These are phyloP conservation scores for Septoria petroselini DNA, from an alignment of 2,329 filamentous ascomycete genomes.

Conservation along the genomic window DNA sequence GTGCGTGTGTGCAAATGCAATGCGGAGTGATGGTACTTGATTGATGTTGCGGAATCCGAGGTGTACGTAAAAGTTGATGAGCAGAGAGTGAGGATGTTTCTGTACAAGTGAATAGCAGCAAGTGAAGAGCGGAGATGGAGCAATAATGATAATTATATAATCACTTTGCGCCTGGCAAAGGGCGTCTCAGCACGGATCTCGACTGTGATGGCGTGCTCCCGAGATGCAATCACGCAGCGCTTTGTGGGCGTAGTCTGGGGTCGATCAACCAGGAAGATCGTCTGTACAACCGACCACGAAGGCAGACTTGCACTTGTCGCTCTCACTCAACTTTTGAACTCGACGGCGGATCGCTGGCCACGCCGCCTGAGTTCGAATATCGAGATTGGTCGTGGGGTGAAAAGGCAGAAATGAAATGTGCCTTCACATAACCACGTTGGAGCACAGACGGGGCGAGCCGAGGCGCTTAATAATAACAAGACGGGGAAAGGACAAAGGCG, in stretches of 20 bases:
- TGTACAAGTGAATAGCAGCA: no score
- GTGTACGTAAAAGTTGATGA: no score
- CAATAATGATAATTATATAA: background rate
- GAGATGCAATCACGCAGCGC: background rate
- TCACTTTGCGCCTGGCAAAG: background rate
- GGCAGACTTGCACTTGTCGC: no score
- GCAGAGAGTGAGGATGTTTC: no score
- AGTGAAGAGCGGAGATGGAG: background rate
- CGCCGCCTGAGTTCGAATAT: conserved; percentile 19
- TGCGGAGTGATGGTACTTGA: background rate
- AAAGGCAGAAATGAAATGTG: no score
- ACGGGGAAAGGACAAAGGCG: no score
- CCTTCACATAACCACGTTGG: no score
- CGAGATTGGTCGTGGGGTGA: no score
- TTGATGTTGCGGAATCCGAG: no score
- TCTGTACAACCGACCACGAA: background rate
- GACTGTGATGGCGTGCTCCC: background rate
- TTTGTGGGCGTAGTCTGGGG: background rate
- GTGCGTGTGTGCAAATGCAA: background rate
- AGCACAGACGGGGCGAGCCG: no score
- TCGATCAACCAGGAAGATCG: background rate
- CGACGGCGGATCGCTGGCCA: background rate
- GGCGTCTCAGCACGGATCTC: background rate
- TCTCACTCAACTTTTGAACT: no score
- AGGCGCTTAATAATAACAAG: no score